Evolutionary conservation across 1,284 basidiomycete species (phyloP).

Genomic region (Flammula alnicola): DNA sequence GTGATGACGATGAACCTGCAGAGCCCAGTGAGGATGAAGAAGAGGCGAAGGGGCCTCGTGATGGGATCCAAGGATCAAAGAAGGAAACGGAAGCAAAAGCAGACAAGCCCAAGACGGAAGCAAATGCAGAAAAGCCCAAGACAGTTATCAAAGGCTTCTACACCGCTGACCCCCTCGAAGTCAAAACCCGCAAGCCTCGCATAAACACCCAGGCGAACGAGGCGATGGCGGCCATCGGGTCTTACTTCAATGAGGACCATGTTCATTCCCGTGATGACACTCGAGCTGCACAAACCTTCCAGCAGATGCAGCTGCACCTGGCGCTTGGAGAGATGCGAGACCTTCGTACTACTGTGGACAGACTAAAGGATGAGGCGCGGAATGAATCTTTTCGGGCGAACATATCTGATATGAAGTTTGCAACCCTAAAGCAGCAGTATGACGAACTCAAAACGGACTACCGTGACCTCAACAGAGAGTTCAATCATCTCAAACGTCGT

Average conservation of each 20-base stretch:
- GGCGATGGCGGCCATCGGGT: background rate
- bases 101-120: background rate
- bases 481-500: too few relatives aligned
- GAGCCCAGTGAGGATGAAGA: background rate
- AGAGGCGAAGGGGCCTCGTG: background rate
- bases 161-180: background rate
- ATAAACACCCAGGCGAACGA: background rate
- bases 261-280: background rate
- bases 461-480: too few relatives aligned
- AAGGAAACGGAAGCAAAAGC: background rate
- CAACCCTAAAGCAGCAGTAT: too few relatives aligned
- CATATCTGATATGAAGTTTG: too few relatives aligned
- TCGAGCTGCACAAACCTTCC: background rate
- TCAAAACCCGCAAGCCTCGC: background rate
- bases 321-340: background rate
- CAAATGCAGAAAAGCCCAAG: background rate
- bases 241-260: background rate
- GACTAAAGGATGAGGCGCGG: background rate
- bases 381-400: too few relatives aligned
- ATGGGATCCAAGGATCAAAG: background rate
- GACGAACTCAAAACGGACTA: too few relatives aligned
- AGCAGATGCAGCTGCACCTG: background rate
- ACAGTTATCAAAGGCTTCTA: background rate
- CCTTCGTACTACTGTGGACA: background rate
- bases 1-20: background rate